phyloP scores from a whole-genome alignment of 371 early-diverging fungal genomes.

The Nematocida ironsii region DNA sequence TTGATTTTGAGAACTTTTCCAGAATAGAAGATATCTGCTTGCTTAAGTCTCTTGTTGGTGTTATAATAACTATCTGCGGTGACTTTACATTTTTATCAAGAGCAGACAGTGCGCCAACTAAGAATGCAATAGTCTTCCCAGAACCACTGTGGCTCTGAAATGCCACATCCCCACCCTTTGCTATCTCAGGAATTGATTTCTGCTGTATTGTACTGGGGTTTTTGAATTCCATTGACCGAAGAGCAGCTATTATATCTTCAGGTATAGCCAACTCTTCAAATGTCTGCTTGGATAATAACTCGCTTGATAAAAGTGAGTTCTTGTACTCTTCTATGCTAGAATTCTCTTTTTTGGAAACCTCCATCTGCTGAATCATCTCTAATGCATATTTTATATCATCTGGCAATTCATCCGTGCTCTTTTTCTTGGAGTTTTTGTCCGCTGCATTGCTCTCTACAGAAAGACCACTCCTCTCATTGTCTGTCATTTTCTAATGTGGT shows the following conservation, averaged over 20 bases:
- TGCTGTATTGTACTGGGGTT: conserved; percentile 48
- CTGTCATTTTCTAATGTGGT: too few species aligned
- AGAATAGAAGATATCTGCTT: conserved; percentile 87
- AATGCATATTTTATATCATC: conserved; percentile 44
- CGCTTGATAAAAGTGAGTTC: conserved; percentile 44
- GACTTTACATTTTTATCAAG: conserved; percentile 55
- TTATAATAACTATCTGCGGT: conserved; percentile 75
- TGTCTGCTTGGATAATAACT: conserved; percentile 23
- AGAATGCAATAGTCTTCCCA: conserved; percentile 88
- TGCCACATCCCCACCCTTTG: conserved; percentile 84
- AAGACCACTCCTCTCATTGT: too few species aligned
- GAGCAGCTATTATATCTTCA: conserved; percentile 38
- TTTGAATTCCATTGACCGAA: conserved; percentile 36
- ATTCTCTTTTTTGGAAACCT: conserved; percentile 55
- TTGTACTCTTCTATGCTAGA: conserved; percentile 46
- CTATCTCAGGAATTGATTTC: conserved; percentile 71
- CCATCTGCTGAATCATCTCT: conserved; percentile 56
- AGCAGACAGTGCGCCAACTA: conserved; percentile 56
- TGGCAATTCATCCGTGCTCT: not conserved
- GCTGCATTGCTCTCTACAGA: not conserved
- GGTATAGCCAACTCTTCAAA: conserved; percentile 45
- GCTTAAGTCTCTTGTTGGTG: conserved; percentile 91
- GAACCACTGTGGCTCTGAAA: conserved; percentile 95
- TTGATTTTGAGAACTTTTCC: conserved; percentile 79
- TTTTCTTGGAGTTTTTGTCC: not conserved